Conservation (phyloP, 176 grass and related monocot species). For the Oryza nivara region DNA sequence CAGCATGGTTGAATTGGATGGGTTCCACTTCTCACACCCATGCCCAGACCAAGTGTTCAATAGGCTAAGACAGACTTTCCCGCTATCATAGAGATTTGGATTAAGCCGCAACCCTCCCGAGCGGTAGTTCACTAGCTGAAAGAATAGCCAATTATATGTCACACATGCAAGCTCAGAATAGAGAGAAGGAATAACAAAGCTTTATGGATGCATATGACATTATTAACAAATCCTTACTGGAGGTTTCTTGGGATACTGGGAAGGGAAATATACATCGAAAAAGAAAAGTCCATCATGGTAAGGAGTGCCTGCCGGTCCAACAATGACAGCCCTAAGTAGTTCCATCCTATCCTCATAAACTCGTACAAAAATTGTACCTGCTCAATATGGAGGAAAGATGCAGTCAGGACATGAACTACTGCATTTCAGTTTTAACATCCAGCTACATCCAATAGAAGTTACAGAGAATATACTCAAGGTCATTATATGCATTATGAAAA, state of each 20-base stretch:
- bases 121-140: conserved; percentile 78
- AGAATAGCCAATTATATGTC: conserved; percentile 26
- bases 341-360: conserved; percentile 91
- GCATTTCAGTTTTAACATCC: too few relatives aligned
- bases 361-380: conserved; percentile 86
- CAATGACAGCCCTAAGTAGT: conserved; percentile 75
- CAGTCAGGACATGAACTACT: neutral
- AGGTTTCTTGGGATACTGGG: conserved; percentile 66
- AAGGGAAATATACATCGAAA: conserved; percentile 78
- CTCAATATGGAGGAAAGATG: conserved; percentile 34
- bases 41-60: conserved; percentile 75
- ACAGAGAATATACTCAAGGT: neutral
- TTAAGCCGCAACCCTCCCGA: conserved; percentile 82
- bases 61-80: conserved; percentile 87
- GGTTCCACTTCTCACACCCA: conserved; percentile 73
- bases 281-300: conserved; percentile 87
- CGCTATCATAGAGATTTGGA: conserved; percentile 77
- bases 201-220: conserved; percentile 6
- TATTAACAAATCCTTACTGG: conserved; percentile 53
- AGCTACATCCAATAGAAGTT: too few relatives aligned
- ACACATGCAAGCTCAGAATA: conserved; percentile 14
- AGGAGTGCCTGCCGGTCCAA: conserved; percentile 84
- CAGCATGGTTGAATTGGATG: conserved; percentile 64
- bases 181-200: conserved; percentile 23
- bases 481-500: conserved; percentile 17